phyloP scores from a whole-genome alignment of 768 basidiomycete genomes.

The Suillus occidentalis region DNA sequence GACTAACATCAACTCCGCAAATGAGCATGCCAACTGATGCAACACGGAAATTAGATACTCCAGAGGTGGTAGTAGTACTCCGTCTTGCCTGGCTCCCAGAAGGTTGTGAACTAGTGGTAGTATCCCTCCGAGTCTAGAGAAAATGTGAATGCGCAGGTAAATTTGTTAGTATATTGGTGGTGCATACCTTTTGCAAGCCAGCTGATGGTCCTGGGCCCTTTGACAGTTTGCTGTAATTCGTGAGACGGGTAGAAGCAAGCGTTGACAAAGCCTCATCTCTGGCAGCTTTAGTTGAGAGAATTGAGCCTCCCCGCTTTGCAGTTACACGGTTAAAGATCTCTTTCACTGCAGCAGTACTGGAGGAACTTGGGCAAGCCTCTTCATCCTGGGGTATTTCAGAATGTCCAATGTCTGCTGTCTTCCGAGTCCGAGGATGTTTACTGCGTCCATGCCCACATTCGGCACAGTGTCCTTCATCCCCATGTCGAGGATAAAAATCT shows the following conservation, averaged over 20 bases:
- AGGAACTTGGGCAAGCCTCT: neutral
- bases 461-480: no score
- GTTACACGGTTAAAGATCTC: neutral
- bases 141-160: neutral
- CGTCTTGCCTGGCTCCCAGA: neutral
- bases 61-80: neutral
- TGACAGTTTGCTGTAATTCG: neutral
- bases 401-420: neutral
- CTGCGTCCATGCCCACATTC: neutral
- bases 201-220: neutral
- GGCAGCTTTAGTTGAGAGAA: neutral
- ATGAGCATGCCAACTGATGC: neutral
- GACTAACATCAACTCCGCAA: slow-evolving; percentile 1
- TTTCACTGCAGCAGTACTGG: neutral
- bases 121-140: neutral
- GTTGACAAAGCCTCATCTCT: neutral
- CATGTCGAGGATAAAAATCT: neutral
- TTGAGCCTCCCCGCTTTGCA: neutral
- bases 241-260: neutral
- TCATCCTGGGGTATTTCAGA: neutral
- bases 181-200: neutral
- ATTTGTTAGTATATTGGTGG: neutral
- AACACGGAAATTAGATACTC: neutral
- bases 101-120: neutral
- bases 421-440: neutral